Base-by-base conservation (phyloP, 352 stramenopile genomes). In the Phytophthora nicotianae region DNA sequence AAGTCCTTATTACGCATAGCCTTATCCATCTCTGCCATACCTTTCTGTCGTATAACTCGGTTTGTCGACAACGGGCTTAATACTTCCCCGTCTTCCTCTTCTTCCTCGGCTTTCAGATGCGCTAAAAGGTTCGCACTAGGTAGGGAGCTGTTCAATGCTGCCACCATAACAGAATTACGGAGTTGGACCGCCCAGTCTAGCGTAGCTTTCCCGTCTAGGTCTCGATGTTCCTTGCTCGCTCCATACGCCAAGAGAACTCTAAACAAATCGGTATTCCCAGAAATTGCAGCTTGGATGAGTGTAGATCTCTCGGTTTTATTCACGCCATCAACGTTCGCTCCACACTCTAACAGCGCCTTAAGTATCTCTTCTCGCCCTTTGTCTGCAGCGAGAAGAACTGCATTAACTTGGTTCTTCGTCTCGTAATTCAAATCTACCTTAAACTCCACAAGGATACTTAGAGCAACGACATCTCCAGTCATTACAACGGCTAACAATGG, bases 391-490 rank as follows among this genome's bases (percentile, higher is more conserved):
- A 89, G 49, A 13, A 80, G 62, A 20, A 89, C 38, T 6, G 76
- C 57, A 13, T 59, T 79, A 2, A 82, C 68, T 9, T 68, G 21
- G 14, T 55, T 26, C 4, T 61, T 69, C 2, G 75, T 85, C 43
- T 88, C 75, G 24, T 76, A 54, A 13, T 56, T 49, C 17, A 85
- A 16, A 14, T 80, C 35, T 0, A 69, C 79, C 10, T 52, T 64
- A 46, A 85, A 88, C 45, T 89, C 75, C 8, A 71, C 41, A 20
- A 89, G 57, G 40, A 90, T 77, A 20, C 55, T 65, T 16, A 86
- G 17, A 2, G 73, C 74, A 9, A 90, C 73, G 27, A 78, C 38
- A 33, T 89, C 70, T 29, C 80, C 65, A 1, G 59, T 74, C 65
- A 86, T 74, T 4, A 89, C 54, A 10, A 43, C 56, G 9, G 78